Evolutionary conservation across 306 rosid genomes (phyloP).

Genomic region (Trichosanthes truncata): DNA sequence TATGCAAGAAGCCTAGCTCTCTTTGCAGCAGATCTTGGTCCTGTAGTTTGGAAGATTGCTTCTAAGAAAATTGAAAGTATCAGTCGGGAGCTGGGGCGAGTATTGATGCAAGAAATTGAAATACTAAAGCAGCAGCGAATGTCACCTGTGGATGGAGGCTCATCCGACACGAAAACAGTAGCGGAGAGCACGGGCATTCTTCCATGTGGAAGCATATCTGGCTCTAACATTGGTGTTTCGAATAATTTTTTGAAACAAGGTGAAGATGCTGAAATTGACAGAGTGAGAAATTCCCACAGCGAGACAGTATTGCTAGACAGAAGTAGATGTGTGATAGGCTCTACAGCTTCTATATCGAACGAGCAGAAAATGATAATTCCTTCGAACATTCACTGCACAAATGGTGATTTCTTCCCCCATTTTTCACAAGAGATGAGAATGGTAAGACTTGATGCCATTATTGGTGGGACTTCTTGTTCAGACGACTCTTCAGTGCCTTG

Average conservation of each 20-base stretch:
- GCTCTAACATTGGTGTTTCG: conserved; percentile 21
- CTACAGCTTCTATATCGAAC: conserved; percentile 21
- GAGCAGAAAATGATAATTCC: conserved; percentile 23
- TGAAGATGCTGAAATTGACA: conserved; percentile 18
- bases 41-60: conserved; percentile 78
- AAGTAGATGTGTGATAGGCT: conserved; percentile 22
- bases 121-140: conserved; percentile 22
- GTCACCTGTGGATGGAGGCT: conserved; percentile 26
- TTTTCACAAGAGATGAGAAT: conserved; percentile 39
- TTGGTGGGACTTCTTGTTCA: conserved; percentile 37
- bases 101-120: conserved; percentile 48
- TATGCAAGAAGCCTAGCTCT: conserved; percentile 75
- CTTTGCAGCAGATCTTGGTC: conserved; percentile 82
- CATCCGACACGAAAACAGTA: conserved; percentile 13
- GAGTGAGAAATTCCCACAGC: conserved; percentile 29
- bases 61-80: conserved; percentile 43
- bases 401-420: conserved; percentile 20
- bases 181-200: conserved; percentile 22
- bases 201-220: conserved; percentile 24
- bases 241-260: conserved; percentile 33
- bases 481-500: conserved; percentile 15
- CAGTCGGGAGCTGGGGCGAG: conserved; percentile 54
- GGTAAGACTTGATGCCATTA: conserved; percentile 39
- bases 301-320: conserved; percentile 28
- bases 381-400: conserved; percentile 23